Evolutionary conservation across 225 moss, liverwort and hornwort species (phyloP).

Genomic region (Pseudoscleropodium purum): DNA sequence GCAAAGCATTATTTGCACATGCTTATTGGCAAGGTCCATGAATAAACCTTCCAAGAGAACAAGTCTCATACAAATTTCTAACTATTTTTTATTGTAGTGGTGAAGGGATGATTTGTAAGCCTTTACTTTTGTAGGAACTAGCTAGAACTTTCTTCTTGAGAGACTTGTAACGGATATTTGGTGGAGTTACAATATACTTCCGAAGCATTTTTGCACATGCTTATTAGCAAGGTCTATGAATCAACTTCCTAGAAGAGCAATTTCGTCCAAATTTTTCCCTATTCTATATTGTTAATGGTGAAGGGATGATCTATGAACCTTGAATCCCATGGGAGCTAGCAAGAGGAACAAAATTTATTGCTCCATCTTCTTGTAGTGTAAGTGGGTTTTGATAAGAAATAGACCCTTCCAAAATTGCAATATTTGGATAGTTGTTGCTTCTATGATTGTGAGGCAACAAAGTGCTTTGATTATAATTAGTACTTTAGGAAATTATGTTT

Average conservation of each 20-base stretch:
- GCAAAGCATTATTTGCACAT: background rate
- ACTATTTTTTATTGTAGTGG: background rate
- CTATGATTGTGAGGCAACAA: background rate
- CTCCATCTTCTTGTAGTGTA: background rate
- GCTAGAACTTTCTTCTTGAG: background rate
- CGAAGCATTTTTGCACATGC: background rate
- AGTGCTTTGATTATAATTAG: background rate
- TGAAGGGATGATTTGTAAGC: background rate
- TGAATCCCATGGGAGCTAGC: accelerated
- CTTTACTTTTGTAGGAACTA: background rate
- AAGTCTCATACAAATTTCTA: background rate
- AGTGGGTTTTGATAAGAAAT: background rate
- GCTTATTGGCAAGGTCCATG: background rate
- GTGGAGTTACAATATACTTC: background rate
- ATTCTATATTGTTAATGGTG: background rate
- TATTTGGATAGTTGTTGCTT: background rate
- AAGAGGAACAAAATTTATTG: background rate
- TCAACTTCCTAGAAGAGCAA: background rate
- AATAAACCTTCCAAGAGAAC: accelerated
- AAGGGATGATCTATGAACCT: background rate
- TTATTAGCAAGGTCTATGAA: background rate
- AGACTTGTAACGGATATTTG: background rate
- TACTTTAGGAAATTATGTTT: background rate
- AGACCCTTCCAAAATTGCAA: background rate
- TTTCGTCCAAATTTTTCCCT: background rate